These are phyloP conservation scores for Candida anglica DNA, from an alignment of 805 yeast genomes.

Conservation along the genomic window DNA sequence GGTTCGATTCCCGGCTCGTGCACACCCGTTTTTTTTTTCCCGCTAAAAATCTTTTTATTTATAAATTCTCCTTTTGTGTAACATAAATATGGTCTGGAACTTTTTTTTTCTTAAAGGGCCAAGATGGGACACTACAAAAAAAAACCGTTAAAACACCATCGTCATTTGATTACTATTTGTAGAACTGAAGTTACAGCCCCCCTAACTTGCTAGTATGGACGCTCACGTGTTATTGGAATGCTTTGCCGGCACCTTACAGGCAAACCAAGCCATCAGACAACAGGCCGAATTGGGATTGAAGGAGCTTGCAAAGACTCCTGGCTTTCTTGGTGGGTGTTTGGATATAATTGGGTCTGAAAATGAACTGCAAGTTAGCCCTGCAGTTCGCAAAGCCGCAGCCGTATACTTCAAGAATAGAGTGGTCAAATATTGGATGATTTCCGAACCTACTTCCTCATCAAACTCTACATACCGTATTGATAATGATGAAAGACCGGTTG, in stretches of 20 bases:
- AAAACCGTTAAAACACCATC: too few relatives aligned
- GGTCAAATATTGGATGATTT: constrained; percentile 54
- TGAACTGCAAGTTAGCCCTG: constrained; percentile 20
- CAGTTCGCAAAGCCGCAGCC: constrained; percentile 68
- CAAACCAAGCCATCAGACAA: constrained; percentile 55
- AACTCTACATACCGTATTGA: constrained; percentile 39
- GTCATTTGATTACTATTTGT: too few relatives aligned
- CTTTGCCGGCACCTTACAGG: constrained; percentile 74
- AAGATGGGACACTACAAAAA: too few relatives aligned
- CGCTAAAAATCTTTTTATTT: too few relatives aligned
- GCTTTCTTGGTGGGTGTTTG: constrained; percentile 79
- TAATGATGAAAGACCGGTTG: constrained; percentile 67
- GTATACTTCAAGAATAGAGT: constrained; percentile 79
- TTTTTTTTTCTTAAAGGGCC: too few relatives aligned
- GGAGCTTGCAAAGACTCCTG: constrained; percentile 54
- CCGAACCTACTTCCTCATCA: constrained; percentile 16
- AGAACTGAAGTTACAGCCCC: too few relatives aligned
- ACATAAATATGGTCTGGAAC: too few relatives aligned
- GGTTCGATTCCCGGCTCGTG: constrained; percentile 32
- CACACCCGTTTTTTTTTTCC: too few relatives aligned
- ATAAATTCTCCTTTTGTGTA: too few relatives aligned
- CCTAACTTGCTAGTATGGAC: too few relatives aligned
- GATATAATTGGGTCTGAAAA: constrained; percentile 60
- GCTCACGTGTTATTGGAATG: constrained; percentile 63
- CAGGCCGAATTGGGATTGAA: constrained; percentile 69